Evolutionary conservation across 2,329 filamentous ascomycete genomes (phyloP), one percentile per base, ranked within the genome.

Genomic region (Graphilbum sp.): DNA sequence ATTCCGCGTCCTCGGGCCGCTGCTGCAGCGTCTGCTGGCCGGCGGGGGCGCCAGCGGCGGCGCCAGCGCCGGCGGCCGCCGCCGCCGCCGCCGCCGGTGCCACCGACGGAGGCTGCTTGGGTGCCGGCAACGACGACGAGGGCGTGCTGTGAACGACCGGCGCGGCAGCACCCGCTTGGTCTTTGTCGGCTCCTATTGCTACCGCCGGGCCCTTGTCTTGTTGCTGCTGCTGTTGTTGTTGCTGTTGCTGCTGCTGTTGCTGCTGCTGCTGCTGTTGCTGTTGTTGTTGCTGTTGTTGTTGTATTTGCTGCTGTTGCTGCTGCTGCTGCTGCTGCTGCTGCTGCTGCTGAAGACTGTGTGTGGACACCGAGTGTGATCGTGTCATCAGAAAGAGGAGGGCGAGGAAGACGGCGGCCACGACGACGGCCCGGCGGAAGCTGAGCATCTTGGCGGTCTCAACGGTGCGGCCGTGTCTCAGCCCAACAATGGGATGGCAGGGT

Each of bases 391-490:
- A 75, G 58, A 87, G 65, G 50, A 82, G 63, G 21, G 73, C 69
- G 49, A 88, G 58, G 46, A 87, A 59, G 53, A 77, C 69, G 49
- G 72, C 68, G 35, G 84, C 81, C 39, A 78, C 69, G 48, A 84
- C 61, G 45, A 92, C 57, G 52, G 81, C 80, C 59, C 81, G 79
- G 52, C 76, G 73, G 53, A 82, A 83, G 51, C 80, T 81, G 55
- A 87, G 69, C 84, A 92, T 92, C 42, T 52, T 61, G 52, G 36
- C 16, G 24, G 31, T n/a, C 37, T 19, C 18, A 13, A 16, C 11
- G 10, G 15, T 15, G 21, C 19, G 8, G 16, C 8, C 16, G 13
- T 33, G 13, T 34, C 8, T 20, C 10, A 11, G 10, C 12, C 18
- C 17, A 13, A 24, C 13, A 20, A 5, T 5, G 36, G 7, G 27